Percentiles rank a stretch among this genome's conserved stretches.
These are phyloP conservation scores for Fusarium neocosmosporiellum DNA, from an alignment of 2,329 filamentous ascomycete species.

Conservation along the genomic window DNA sequence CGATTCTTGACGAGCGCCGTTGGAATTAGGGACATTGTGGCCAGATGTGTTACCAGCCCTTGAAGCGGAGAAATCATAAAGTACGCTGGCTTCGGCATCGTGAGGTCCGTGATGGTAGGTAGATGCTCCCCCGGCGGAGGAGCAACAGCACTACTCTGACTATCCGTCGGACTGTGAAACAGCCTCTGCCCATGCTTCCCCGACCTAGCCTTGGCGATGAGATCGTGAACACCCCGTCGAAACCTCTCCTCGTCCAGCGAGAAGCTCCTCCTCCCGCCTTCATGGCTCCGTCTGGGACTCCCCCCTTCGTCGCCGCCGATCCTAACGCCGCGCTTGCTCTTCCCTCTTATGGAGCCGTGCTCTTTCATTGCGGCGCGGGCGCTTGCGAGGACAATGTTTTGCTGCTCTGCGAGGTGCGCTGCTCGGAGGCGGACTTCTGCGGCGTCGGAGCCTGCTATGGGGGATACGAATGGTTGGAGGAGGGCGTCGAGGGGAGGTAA, in stretches of 20 bases:
- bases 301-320: conserved; percentile 63
- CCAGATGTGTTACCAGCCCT: conserved; percentile 68
- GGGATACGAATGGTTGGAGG: conserved; percentile 66
- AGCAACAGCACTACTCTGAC: conserved; percentile 15
- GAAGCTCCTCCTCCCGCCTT: conserved; percentile 49
- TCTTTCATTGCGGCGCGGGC: conserved; percentile 48
- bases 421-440: conserved; percentile 79
- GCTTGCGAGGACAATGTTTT: conserved; percentile 60
- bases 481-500: conserved; percentile 73
- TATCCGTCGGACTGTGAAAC: conserved; percentile 19
- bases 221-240: conserved; percentile 59
- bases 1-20: conserved; percentile 37
- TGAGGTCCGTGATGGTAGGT: conserved; percentile 49
- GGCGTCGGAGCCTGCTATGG: conserved; percentile 65
- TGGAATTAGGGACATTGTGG: conserved; percentile 68
- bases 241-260: conserved; percentile 61
- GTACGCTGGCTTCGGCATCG: conserved; percentile 60
- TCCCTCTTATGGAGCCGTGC: conserved; percentile 39
- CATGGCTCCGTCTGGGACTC: conserved; percentile 53
- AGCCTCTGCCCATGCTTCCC: conserved; percentile 30
- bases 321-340: conserved; percentile 54
- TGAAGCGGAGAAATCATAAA: conserved; percentile 76
- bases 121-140: conserved; percentile 41
- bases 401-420: conserved; percentile 72
- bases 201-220: conserved; percentile 55